Evolutionary conservation across 1,284 basidiomycete species (phyloP), one percentile per base, ranked within the genome.

Genomic region (Pascua guehoae): DNA sequence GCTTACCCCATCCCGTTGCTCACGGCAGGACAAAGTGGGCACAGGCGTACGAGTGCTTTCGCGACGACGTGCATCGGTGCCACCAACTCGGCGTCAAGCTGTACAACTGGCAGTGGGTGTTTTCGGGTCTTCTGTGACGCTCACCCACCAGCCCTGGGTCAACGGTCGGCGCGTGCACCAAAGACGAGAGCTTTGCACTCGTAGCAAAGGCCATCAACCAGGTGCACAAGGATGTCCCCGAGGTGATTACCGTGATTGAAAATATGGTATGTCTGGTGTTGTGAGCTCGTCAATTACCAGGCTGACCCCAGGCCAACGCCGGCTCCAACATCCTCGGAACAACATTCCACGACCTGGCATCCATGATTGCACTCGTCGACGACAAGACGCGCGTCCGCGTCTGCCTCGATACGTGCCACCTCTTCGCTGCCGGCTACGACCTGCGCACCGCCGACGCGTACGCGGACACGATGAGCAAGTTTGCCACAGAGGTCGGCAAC

Each of bases 321-420:
- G 87, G 87, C 8, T 72, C 70, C 39, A 91, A 91, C 64, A 82
- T 91, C 52, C 81, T 93, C 43, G 90, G 91, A 1, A 84, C 84
- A 1, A 79, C 82, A 12, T 89, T 91, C 65, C 70, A 79, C 12
- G 86, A 93, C 60, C 73, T 93, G 11, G 82, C 81, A 0, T 77
- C 76, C 1, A 90, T 93, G 57, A 91, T 94, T 43, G 71, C 77
- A 0, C 78, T 80, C n/a, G 87, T 93, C 1, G 78, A 85, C 5
- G 84, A 92, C 70, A 91, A 91, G 74, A 74, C 77, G 0, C 77
- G 90, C 40, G 84, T 93, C 0, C 87, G 89, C 0, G 85, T 92
- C 2, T 93, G 90, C 73, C 76, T 94, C 54, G 91, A 94, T 75
- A 92, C 91, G 0, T 92, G 90, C 71, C 90, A 94, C 76, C 79